phyloP scores from a whole-genome alignment of 257 asterid species.

The Fraxinus anomala region DNA sequence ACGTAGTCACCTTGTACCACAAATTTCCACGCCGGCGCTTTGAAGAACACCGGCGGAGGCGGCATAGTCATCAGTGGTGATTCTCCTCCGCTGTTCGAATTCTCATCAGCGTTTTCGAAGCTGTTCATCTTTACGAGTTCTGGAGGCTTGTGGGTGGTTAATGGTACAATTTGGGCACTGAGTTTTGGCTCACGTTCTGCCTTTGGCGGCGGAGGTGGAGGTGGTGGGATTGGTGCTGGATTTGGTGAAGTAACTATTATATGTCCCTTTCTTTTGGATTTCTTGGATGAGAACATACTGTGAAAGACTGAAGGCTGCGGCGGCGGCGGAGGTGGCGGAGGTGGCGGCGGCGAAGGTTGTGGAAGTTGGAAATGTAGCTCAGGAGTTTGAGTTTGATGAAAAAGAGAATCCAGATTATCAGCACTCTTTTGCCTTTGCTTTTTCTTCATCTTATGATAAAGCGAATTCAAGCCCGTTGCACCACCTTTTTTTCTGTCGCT shows the following conservation, averaged over 20 bases:
- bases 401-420: slow-evolving; percentile 65
- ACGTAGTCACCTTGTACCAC: slow-evolving; percentile 84
- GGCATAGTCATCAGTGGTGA: slow-evolving; percentile 62
- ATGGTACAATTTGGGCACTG: slow-evolving; percentile 25
- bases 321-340: slow-evolving; percentile 22
- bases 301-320: slow-evolving; percentile 53
- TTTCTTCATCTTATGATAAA: slow-evolving; percentile 73
- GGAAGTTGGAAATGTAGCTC: slow-evolving; percentile 40
- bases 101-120: slow-evolving; percentile 47
- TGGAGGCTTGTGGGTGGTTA: slow-evolving; percentile 27
- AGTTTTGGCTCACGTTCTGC: slow-evolving; percentile 33
- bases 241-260: slow-evolving; percentile 39
- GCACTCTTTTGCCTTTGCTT: slow-evolving; percentile 68
- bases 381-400: slow-evolving; percentile 55
- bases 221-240: slow-evolving; percentile 31
- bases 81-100: slow-evolving; percentile 63
- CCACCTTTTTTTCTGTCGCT: slow-evolving; percentile 59
- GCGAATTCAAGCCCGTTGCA: slow-evolving; percentile 52
- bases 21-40: slow-evolving; percentile 70
- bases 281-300: slow-evolving; percentile 58
- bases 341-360: slow-evolving; percentile 49
- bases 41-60: slow-evolving; percentile 75
- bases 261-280: slow-evolving; percentile 54
- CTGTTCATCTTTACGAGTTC: slow-evolving; percentile 30
- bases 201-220: slow-evolving; percentile 34